Evolutionary conservation across 768 basidiomycete genomes (phyloP), one percentile per base, ranked within the genome.

Genomic region (Podaxis carcinomalis): DNA sequence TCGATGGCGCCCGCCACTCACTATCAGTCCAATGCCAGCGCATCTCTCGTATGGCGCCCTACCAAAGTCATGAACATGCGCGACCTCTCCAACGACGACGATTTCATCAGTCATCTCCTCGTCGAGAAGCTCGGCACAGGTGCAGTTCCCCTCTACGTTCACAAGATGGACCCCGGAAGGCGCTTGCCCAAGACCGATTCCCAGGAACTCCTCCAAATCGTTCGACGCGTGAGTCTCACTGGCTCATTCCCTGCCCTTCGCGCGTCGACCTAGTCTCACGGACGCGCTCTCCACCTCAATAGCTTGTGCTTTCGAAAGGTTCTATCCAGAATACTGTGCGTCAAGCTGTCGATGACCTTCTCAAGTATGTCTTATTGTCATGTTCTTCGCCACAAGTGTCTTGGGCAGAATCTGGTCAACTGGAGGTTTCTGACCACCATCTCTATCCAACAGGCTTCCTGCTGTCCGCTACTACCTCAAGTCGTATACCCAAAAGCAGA

Each of bases 31-130:
- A 66, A 62, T 63, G 64, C 62, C 28, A 67, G 63, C 47, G 68
- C 69, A 42, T 57, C 69, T 61, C 68, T 87, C 60, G 67, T 75
- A 75, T 93, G 91, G 91, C 85, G 88, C 46, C 87, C 87, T 19
- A 93, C 90, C 52, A 92, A 90, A 80, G 87, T 90, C 67, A 93
- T 93, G 91, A 90, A 91, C 77, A 89, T 91, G 82, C 83, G 84
- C 74, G 92, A 94, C 83, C 83, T 94, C 63, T 90, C 92, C 68
- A 87, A 85, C 73, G 92, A 94, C 76, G 92, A 94, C 73, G 92
- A 94, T 75, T 93, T 93, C 72, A 86, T 94, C 71, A 90, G 88
- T 69, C 90, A 93, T 76, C 81, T 94, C 40, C 85, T 94, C 60
- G 90, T 94, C 63, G 92, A 94, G 77, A 93, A 93, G 67, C 84